Evolutionary conservation across 495 filamentous ascomycete genomes (phyloP), one percentile per base, ranked within the genome.

Genomic region (Lasiosphaeris hirsuta): DNA sequence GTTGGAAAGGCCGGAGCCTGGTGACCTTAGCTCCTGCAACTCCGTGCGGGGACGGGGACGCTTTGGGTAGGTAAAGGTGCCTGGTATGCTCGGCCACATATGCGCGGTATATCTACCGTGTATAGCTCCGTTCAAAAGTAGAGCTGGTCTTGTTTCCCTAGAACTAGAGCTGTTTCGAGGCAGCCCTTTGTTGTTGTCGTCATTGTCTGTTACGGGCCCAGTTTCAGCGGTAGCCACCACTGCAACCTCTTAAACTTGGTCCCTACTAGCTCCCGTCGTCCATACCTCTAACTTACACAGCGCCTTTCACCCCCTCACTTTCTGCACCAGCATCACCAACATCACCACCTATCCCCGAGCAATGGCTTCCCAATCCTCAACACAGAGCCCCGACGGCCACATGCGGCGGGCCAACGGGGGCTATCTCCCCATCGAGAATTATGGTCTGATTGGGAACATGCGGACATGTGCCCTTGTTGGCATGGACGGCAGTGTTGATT

Each of bases 401-500:
- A 62, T 69, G 66, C 64, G 72, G 35, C 56, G 23, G 37, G 58
- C 59, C 6, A 51, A 59, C 10, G 63, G 61, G 0, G 72, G 74
- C 10, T 88, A 87, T 60, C 80, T 81, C 35, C 81, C 86, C 51
- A 87, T 90, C 56, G 87, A 89, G 63, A 78, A 89, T 64, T 90
- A 90, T 76, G 87, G 87, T 34, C 73, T 90, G 58, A 87, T 89
- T 65, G 86, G 87, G 11, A 88, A 89, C 64, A 88, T 89, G 86
- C 78, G 83, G 62, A 89, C 87, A n/a, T 87, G 84, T 71, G 86
- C 87, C 18, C 72, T 90, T 30, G 79, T 88, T 35, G 85, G 84
- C 65, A 85, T 87, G 64, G 83, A 84, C 58, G 86, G 87, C 11
- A 86, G 84, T 60, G 64, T 89, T 61, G 86, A 89, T 69, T 89